These are phyloP conservation scores for Schizosaccharomyces cryophilus DNA, from an alignment of 805 yeast genomes.

Conservation along the genomic window DNA sequence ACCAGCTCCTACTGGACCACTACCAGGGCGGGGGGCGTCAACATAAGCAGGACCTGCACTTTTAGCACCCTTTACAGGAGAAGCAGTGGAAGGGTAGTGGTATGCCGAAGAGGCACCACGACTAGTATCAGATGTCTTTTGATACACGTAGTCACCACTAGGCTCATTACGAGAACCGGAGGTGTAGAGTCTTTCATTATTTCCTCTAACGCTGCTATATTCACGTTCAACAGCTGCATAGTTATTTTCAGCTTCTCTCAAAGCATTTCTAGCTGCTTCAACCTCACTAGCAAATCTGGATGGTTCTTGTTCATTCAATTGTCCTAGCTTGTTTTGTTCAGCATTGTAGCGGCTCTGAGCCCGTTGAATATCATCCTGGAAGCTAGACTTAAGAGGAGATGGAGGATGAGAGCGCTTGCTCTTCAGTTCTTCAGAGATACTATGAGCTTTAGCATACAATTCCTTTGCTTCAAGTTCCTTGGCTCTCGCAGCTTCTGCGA, in stretches of 20 bases:
- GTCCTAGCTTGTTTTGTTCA: neutral
- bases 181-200: neutral
- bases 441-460: neutral
- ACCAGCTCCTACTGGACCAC: neutral
- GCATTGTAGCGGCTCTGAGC: neutral
- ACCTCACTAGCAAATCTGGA: neutral
- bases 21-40: neutral
- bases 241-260: neutral
- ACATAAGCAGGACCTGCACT: neutral
- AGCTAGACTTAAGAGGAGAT: neutral
- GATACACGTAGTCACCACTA: neutral
- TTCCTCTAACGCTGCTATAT: neutral
- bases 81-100: neutral
- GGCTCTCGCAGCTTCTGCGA: neutral
- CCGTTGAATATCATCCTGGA: neutral
- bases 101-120: neutral
- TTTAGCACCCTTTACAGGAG: neutral
- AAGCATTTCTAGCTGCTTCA: neutral
- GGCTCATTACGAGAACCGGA: neutral
- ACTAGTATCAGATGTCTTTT: no score
- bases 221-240: neutral
- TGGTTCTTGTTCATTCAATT: neutral
- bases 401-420: neutral
- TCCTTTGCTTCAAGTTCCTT: neutral
- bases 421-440: neutral